phyloP scores from a whole-genome alignment of 2,329 filamentous ascomycete species.

The Ceratocystis colombiana region DNA sequence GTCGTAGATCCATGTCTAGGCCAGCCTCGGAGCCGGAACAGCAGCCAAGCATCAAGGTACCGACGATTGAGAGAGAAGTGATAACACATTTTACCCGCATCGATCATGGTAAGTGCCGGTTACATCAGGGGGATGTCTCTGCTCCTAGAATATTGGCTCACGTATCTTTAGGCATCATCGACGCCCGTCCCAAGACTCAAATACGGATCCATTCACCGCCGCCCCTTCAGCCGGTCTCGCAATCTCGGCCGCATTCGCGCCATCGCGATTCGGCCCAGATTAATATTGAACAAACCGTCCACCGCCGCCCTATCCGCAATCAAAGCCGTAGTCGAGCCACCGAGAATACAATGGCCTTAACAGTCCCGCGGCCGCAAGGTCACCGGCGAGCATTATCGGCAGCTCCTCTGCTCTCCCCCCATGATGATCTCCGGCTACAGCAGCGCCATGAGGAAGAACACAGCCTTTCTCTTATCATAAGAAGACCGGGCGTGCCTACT shows the following conservation, averaged over 20 bases:
- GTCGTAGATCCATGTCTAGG: slow-evolving; percentile 1
- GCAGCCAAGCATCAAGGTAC: slow-evolving; percentile 58
- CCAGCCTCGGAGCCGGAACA: slow-evolving; percentile 37
- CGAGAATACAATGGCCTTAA: slow-evolving; percentile 44
- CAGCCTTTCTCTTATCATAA: slow-evolving; percentile 37
- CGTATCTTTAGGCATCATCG: slow-evolving; percentile 22
- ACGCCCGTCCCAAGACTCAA: slow-evolving; percentile 35
- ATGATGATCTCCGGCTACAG: slow-evolving; percentile 27
- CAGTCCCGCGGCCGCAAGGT: slow-evolving; percentile 31
- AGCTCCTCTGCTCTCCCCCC: slow-evolving; percentile 34
- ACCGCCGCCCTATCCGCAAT: no score
- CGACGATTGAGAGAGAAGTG: slow-evolving; percentile 76
- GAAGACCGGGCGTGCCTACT: slow-evolving; percentile 36
- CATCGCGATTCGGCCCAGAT: slow-evolving; percentile 46
- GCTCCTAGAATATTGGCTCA: neutral
- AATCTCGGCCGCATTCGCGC: slow-evolving; percentile 42
- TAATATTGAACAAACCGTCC: slow-evolving; percentile 40
- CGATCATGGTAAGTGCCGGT: slow-evolving; percentile 59
- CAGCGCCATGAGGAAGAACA: slow-evolving; percentile 55
- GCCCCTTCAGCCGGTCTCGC: slow-evolving; percentile 40
- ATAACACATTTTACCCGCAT: slow-evolving; percentile 82
- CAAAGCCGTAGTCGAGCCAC: neutral
- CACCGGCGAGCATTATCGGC: slow-evolving; percentile 31
- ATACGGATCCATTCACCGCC: slow-evolving; percentile 31
- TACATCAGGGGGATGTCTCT: slow-evolving; percentile 2